phyloP scores from a whole-genome alignment of 1,139 yeast genomes.

The Insectozyma bohioensis region DNA sequence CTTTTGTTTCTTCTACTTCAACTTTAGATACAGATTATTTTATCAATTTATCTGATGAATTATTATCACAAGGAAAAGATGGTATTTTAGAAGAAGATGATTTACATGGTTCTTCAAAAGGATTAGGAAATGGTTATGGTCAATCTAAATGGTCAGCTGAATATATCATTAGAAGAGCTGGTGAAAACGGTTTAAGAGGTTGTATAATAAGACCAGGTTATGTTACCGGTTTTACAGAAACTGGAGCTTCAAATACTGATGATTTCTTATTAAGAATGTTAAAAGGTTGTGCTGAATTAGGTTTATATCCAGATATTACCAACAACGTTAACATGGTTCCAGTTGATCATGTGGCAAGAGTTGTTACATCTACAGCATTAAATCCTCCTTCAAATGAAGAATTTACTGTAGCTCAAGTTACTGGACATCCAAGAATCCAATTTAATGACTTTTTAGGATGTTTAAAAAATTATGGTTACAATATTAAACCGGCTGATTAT shows the following conservation, averaged over 20 bases:
- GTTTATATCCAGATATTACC: conserved; percentile 78
- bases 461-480: conserved; percentile 70
- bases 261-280: conserved; percentile 92
- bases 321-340: conserved; percentile 96
- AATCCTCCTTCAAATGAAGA: conserved; percentile 59
- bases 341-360: conserved; percentile 95
- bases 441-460: conserved; percentile 73
- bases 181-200: conserved; percentile 81
- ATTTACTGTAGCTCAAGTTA: conserved; percentile 87
- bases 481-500: conserved; percentile 61
- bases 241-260: conserved; percentile 93
- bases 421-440: conserved; percentile 89
- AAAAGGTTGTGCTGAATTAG: conserved; percentile 90
- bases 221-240: conserved; percentile 79
- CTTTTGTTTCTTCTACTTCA: conserved; percentile 95
- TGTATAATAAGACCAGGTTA: conserved; percentile 94
- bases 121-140: conserved; percentile 92
- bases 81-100: conserved; percentile 85
- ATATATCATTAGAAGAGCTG: conserved; percentile 82
- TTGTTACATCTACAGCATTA: conserved; percentile 79
- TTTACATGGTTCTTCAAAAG: conserved; percentile 73
- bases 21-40: conserved; percentile 82
- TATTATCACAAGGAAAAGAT: conserved; percentile 58
- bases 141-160: conserved; percentile 99
- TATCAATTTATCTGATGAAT: conserved; percentile 72